Evolutionary conservation across 768 basidiomycete genomes (phyloP), one percentile per base, ranked within the genome.

Genomic region (Hypholoma fasciculare): DNA sequence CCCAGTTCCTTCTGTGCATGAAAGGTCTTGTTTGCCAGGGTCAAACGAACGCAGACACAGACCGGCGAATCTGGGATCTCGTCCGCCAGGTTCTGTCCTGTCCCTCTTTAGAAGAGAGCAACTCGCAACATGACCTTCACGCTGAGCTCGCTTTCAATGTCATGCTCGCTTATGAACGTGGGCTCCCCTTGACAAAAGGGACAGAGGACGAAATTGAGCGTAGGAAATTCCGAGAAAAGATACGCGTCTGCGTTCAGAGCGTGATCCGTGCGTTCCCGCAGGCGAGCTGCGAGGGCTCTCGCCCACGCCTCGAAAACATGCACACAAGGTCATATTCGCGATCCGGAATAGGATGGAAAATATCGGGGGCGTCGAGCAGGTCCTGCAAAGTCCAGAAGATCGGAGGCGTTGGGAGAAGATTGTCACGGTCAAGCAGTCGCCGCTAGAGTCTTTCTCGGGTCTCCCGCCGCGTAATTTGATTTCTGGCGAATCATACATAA

Each of bases 401-500:
- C 43, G 44, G 11, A 54, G 5, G 12, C 43, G 38, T 16, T 54
- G 54, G 54, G 16, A 23, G 27, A 54, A 54, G 34, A 54, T 54
- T 38, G 19, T 46, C 13, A 47, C 36, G 12, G 14, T 54, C 7
- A 26, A 34, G 12, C 23, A 36, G 38, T 39, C 27, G 30, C 30
- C 30, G 30, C 6, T 9, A 5, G 2, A 34, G 9, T 7, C 30
- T 9, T 34, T 34, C 30, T 34, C 9, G 30, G 6, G 30, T 34
- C 30, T 34, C 30, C 9, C 30, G 30, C 9, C 9, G 30, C 9
- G 9, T 3, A 34, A 34, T 34, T 34, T 9, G 30, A 9, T 34
- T 7, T 34, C 30, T 23, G 75, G 1, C 63, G 63, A 0, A 70
- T 76, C 36, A 16, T 46, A 4, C 62, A 73, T n/a, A 74, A 73